Evolutionary conservation across 2,329 filamentous ascomycete species (phyloP).

Genomic region (Scortechinia acanthostroma): DNA sequence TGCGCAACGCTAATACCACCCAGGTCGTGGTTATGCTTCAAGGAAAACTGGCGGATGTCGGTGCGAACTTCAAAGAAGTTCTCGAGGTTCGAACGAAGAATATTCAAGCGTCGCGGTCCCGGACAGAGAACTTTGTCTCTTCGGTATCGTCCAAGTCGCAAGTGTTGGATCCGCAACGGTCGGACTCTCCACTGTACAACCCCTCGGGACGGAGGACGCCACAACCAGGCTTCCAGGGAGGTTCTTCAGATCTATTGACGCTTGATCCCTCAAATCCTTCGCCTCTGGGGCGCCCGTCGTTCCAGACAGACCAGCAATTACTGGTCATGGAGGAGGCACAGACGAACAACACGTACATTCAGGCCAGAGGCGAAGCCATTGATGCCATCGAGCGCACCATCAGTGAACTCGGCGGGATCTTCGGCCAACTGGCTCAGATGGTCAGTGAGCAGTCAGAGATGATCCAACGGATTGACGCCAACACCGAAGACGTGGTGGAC

Average conservation of each 20-base stretch:
- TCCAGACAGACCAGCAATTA: conserved; percentile 65
- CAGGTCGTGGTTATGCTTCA: conserved; percentile 88
- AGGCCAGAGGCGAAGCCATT: conserved; percentile 89
- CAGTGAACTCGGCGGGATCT: conserved; percentile 80
- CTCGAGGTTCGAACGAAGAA: conserved; percentile 95
- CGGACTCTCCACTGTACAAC: conserved; percentile 79
- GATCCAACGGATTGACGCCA: conserved; percentile 94
- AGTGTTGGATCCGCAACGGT: conserved; percentile 54
- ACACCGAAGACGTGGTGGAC: conserved; percentile 94
- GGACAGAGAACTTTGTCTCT: conserved; percentile 95
- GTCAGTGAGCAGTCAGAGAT: conserved; percentile 95
- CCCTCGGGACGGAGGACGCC: conserved; percentile 64
- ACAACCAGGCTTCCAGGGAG: conserved; percentile 37
- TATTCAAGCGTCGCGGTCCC: conserved; percentile 83
- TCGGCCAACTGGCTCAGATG: conserved; percentile 91
- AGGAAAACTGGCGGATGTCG: conserved; percentile 85
- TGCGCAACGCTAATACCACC: conserved; percentile 31
- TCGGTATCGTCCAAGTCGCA: conserved; percentile 75
- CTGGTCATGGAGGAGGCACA: conserved; percentile 91
- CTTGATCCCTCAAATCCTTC: conserved; percentile 66
- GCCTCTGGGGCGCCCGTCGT: background rate
- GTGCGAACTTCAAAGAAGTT: conserved; percentile 93
- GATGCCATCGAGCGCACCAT: conserved; percentile 96
- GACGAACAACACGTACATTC: conserved; percentile 79
- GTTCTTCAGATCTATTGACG: conserved; percentile 64